phyloP scores from a whole-genome alignment of 1,139 yeast species.

The Kurtzmaniella quercitrusa region DNA sequence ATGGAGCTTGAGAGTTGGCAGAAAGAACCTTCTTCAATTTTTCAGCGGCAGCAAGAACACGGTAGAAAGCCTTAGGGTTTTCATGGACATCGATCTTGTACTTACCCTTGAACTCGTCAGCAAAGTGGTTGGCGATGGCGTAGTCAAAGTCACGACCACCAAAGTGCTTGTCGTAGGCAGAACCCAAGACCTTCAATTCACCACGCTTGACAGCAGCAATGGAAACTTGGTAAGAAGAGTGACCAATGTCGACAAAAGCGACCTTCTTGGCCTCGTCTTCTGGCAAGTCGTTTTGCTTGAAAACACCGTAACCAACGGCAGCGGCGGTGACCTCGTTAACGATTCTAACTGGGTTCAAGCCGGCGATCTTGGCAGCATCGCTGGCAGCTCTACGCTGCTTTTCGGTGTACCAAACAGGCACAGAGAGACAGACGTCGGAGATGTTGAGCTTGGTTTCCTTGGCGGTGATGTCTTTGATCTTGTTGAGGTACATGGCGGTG shows the following conservation, averaged over 20 bases:
- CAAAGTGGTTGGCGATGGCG: slow-evolving; percentile 93
- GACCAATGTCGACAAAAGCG: slow-evolving; percentile 95
- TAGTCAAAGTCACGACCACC: slow-evolving; percentile 97
- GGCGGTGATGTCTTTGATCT: slow-evolving; percentile 74
- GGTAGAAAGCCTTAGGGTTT: slow-evolving; percentile 92
- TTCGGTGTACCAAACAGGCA: slow-evolving; percentile 97
- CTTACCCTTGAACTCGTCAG: slow-evolving; percentile 84
- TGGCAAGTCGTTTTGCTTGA: slow-evolving; percentile 90
- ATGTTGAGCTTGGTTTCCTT: slow-evolving; percentile 80
- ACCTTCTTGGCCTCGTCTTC: slow-evolving; percentile 88
- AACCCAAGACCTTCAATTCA: slow-evolving; percentile 87
- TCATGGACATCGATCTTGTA: slow-evolving; percentile 88
- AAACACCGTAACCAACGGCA: slow-evolving; percentile 98
- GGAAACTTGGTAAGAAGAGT: slow-evolving; percentile 89
- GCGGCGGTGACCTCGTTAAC: slow-evolving; percentile 98
- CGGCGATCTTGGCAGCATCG: slow-evolving; percentile 95
- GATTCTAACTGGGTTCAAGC: slow-evolving; percentile 95
- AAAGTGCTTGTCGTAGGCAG: slow-evolving; percentile 91
- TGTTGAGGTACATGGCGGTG: slow-evolving; percentile 91
- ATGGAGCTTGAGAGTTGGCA: slow-evolving; percentile 93
- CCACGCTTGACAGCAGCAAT: slow-evolving; percentile 93
- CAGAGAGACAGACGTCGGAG: slow-evolving; percentile 87
- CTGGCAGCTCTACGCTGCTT: slow-evolving; percentile 94
- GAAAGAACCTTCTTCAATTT: slow-evolving; percentile 92
- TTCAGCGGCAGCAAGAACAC: slow-evolving; percentile 90